phyloP scores from a whole-genome alignment of 495 filamentous ascomycete species.

The Aspergillus indologenus region DNA sequence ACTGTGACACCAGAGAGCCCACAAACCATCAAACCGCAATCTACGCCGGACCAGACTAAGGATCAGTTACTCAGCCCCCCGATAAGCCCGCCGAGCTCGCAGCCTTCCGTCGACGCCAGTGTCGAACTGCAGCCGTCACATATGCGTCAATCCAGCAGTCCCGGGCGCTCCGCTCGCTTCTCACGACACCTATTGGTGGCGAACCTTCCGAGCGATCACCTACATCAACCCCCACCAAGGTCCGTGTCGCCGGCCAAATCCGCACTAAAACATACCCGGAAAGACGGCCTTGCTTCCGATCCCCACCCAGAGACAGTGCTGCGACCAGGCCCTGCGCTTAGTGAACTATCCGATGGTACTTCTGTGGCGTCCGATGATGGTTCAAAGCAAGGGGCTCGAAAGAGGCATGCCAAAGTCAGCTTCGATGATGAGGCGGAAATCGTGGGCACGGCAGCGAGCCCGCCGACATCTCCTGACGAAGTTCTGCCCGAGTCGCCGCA shows the following conservation, averaged over 20 bases:
- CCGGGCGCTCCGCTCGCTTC: constrained; percentile 71
- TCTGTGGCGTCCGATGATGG: constrained; percentile 61
- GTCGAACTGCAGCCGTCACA: constrained; percentile 11
- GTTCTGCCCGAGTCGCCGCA: constrained; percentile 48
- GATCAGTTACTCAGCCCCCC: constrained; percentile 10
- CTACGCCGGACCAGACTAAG: constrained; percentile 10
- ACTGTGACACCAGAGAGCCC: constrained; percentile 10
- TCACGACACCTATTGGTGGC: constrained; percentile 56
- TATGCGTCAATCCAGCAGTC: constrained; percentile 52
- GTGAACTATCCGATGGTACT: constrained; percentile 59
- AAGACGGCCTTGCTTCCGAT: constrained; percentile 48
- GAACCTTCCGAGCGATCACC: constrained; percentile 36
- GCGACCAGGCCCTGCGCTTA: constrained; percentile 39
- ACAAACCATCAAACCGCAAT: constrained; percentile 17
- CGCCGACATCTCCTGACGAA: constrained; percentile 49
- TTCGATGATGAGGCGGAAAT: constrained; percentile 74
- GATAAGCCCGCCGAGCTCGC: constrained; percentile 20
- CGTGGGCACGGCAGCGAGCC: constrained; percentile 56
- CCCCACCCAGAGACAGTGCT: constrained; percentile 21
- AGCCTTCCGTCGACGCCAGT: constrained; percentile 3
- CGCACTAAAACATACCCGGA: constrained; percentile 69
- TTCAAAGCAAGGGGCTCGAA: constrained; percentile 46
- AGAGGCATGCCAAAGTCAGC: constrained; percentile 74
- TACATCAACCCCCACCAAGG: constrained; percentile 74
- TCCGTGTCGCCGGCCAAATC: constrained; percentile 85